phyloP scores from a whole-genome alignment of 192 early-diverging fungal genomes.

The Cladochytrium replicatum region DNA sequence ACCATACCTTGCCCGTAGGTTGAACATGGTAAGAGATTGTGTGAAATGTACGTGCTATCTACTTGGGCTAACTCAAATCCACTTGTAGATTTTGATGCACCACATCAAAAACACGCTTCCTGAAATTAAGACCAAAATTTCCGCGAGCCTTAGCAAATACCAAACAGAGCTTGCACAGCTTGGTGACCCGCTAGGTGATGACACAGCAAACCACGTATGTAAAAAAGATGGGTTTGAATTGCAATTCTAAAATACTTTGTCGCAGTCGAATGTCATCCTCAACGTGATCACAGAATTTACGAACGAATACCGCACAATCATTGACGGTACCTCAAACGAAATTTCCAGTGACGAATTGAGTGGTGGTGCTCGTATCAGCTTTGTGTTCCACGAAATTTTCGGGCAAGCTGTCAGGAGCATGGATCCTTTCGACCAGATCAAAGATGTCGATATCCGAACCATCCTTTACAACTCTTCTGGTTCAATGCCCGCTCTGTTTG shows the following conservation, averaged over 20 bases:
- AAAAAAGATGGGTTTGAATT: neutral
- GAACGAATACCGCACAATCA: constrained; percentile 88
- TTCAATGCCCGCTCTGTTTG: constrained; percentile 93
- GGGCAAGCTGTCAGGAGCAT: constrained; percentile 82
- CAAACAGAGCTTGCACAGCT: constrained; percentile 73
- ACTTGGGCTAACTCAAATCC: neutral
- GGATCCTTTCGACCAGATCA: constrained; percentile 98
- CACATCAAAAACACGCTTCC: constrained; percentile 97
- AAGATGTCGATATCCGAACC: constrained; percentile 97
- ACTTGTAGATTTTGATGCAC: constrained; percentile 87
- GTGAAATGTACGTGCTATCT: neutral
- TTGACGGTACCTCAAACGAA: constrained; percentile 93
- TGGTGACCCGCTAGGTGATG: constrained; percentile 84
- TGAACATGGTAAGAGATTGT: constrained; percentile 87
- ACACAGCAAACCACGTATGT: constrained; percentile 43
- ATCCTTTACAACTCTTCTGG: constrained; percentile 98
- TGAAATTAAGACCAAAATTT: constrained; percentile 97
- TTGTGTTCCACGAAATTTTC: constrained; percentile 98
- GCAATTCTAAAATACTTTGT: neutral
- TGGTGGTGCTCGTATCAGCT: constrained; percentile 97
- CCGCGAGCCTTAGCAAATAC: constrained; percentile 74
- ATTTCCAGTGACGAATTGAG: constrained; percentile 89
- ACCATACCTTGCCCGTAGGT: constrained; percentile 91
- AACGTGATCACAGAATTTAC: constrained; percentile 99
- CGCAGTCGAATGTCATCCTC: constrained; percentile 78